Evolutionary conservation across 2,329 filamentous ascomycete genomes (phyloP).

Genomic region (Diaporthe sp.): DNA sequence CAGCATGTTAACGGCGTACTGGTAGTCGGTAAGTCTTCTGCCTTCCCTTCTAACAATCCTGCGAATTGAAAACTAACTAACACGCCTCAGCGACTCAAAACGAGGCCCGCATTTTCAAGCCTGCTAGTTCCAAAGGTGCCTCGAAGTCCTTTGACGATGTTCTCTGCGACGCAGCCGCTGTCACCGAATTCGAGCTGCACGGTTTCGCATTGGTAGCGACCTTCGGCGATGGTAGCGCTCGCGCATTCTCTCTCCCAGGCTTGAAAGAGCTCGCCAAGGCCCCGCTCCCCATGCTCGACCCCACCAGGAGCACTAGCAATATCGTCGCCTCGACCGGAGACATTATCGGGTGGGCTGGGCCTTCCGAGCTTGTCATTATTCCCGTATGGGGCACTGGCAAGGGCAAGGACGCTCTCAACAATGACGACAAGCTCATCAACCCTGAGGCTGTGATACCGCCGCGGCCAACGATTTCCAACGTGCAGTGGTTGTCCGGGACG

Average conservation of each 20-base stretch:
- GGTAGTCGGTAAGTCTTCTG: slow-evolving; percentile 72
- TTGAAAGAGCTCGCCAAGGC: slow-evolving; percentile 85
- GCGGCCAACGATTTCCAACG: slow-evolving; percentile 91
- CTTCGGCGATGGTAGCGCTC: slow-evolving; percentile 84
- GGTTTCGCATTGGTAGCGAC: slow-evolving; percentile 86
- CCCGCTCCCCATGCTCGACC: slow-evolving; percentile 79
- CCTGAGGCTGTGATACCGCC: slow-evolving; percentile 80
- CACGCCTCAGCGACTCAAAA: slow-evolving; percentile 69
- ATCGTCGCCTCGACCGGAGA: slow-evolving; percentile 84
- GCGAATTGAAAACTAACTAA: slow-evolving; percentile 45
- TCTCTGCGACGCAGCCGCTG: slow-evolving; percentile 84
- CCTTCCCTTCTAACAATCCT: too few species aligned
- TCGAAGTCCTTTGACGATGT: slow-evolving; percentile 89
- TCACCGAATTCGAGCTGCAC: slow-evolving; percentile 81
- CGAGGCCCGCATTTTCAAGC: slow-evolving; percentile 90
- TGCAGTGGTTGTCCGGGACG: slow-evolving; percentile 97
- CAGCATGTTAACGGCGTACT: slow-evolving; percentile 83
- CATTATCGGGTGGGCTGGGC: slow-evolving; percentile 89
- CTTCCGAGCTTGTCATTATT: slow-evolving; percentile 86
- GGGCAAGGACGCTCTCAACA: slow-evolving; percentile 65
- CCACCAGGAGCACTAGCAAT: slow-evolving; percentile 77
- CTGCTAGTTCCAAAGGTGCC: slow-evolving; percentile 88
- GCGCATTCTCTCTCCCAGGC: slow-evolving; percentile 88
- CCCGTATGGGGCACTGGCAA: slow-evolving; percentile 86
- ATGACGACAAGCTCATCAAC: slow-evolving; percentile 84